Conservation (phyloP, 495 filamentous ascomycete species). For the Parachaetomium inaequale region DNA sequence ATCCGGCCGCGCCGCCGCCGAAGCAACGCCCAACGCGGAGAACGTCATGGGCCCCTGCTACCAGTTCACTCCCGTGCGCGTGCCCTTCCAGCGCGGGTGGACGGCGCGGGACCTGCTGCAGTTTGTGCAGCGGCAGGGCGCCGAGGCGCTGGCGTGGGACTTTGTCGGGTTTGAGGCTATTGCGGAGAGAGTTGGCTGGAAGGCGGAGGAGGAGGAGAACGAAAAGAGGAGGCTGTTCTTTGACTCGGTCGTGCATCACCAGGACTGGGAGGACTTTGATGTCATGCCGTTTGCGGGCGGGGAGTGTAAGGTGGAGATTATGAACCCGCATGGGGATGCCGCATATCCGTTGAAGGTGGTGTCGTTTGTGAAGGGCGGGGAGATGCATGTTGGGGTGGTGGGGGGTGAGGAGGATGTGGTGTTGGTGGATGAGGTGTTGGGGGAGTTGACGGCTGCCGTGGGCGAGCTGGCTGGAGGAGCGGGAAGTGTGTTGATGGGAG, state of each 20-base stretch:
- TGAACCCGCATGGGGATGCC: constrained; percentile 16
- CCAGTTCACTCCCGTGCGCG: constrained; percentile 43
- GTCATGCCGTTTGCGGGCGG: constrained; percentile 29
- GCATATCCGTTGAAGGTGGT: constrained; percentile 11
- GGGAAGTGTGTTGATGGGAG: background rate
- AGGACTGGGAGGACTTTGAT: constrained; percentile 46
- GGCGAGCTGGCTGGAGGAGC: background rate
- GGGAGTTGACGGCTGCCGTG: background rate
- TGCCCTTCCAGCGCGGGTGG: constrained; percentile 28
- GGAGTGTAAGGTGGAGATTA: constrained; percentile 6
- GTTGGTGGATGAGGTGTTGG: constrained; percentile 4
- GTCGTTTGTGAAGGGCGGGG: constrained; percentile 7
- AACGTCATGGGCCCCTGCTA: constrained; percentile 43
- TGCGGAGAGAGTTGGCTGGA: constrained; percentile 26
- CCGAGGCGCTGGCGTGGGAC: constrained; percentile 36
- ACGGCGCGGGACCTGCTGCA: constrained; percentile 33
- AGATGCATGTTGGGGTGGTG: constrained; percentile 14
- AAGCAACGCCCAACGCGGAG: constrained; percentile 42
- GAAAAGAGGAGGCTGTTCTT: constrained; percentile 32
- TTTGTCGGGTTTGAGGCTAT: constrained; percentile 38
- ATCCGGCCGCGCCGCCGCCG: constrained; percentile 53
- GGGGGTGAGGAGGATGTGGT: constrained; percentile 1
- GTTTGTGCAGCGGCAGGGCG: constrained; percentile 38
- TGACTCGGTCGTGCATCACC: constrained; percentile 43
- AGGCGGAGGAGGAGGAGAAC: background rate